Conservation (phyloP, 768 basidiomycete species). For the Inosperma sp. region DNA sequence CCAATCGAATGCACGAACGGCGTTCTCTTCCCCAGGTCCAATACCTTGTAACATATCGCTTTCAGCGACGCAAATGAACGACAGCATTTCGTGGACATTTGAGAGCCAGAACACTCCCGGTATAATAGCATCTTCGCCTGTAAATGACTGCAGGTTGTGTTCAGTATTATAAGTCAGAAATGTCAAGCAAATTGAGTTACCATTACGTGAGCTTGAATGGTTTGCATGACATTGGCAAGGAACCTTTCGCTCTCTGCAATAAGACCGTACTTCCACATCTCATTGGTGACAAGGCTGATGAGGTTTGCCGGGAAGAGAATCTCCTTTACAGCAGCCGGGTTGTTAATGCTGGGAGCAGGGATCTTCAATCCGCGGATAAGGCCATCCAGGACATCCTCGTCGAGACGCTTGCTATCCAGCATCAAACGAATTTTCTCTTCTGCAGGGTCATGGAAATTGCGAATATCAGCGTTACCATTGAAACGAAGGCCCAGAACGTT, state of each 20-base stretch:
- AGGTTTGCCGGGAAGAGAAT: slow-evolving; percentile 98
- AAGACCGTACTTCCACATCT: slow-evolving; percentile 99
- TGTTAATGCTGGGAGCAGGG: slow-evolving; percentile 82
- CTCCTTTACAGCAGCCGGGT: slow-evolving; percentile 92
- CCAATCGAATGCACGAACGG: slow-evolving; percentile 93
- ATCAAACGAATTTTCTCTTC: slow-evolving; percentile 95
- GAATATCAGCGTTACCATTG: slow-evolving; percentile 66
- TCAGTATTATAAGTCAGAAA: neutral
- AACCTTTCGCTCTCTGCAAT: slow-evolving; percentile 97
- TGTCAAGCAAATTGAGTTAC: slow-evolving; percentile 43
- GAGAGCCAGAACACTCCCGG: slow-evolving; percentile 99
- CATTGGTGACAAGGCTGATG: slow-evolving; percentile 96
- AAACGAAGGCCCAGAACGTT: slow-evolving; percentile 59
- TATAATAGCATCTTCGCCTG: slow-evolving; percentile 89
- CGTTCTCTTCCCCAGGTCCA: slow-evolving; percentile 90
- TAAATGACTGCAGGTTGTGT: slow-evolving; percentile 60
- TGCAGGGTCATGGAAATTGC: slow-evolving; percentile 78
- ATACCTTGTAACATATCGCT: slow-evolving; percentile 98
- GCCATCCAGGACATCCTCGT: slow-evolving; percentile 90
- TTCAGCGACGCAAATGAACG: slow-evolving; percentile 98
- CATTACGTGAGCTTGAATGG: slow-evolving; percentile 96
- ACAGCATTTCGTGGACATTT: slow-evolving; percentile 98
- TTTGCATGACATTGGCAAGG: slow-evolving; percentile 98
- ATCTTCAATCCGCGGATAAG: slow-evolving; percentile 91
- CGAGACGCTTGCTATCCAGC: slow-evolving; percentile 83